These are phyloP conservation scores for Mortierella sp. DNA, from an alignment of 371 early-diverging fungal genomes.

Conservation along the genomic window DNA sequence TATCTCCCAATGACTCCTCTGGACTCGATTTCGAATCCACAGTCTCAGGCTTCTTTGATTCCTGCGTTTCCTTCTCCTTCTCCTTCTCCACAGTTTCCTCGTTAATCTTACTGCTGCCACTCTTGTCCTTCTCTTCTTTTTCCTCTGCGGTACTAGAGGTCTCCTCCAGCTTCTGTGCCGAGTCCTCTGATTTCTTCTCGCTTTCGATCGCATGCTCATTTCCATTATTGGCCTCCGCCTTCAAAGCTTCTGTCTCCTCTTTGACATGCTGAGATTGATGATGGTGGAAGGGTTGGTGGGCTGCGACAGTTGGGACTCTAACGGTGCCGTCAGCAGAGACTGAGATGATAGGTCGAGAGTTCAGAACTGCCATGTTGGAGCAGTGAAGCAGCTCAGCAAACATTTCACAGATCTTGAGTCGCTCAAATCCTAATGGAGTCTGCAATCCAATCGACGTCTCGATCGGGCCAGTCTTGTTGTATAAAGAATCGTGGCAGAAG, in stretches of 20 bases:
- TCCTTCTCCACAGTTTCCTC: not conserved
- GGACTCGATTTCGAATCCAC: not conserved
- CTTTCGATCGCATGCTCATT: constrained; percentile 78
- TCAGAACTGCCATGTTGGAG: constrained; percentile 82
- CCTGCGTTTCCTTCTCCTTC: not conserved
- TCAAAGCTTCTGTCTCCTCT: constrained; percentile 7
- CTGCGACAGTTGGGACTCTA: constrained; percentile 29
- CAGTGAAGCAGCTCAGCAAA: constrained; percentile 95
- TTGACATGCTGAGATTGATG: constrained; percentile 14
- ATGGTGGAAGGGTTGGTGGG: not conserved
- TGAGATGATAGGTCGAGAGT: constrained; percentile 55
- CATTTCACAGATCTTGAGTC: constrained; percentile 93
- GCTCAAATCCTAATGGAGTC: constrained; percentile 90
- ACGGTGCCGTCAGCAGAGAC: constrained; percentile 52
- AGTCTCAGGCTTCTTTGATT: not conserved
- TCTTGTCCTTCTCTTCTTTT: not conserved
- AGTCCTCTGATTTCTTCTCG: constrained; percentile 74
- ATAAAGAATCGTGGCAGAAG: not conserved
- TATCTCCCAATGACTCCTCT: not conserved
- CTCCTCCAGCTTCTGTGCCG: not conserved
- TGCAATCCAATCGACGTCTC: constrained; percentile 75
- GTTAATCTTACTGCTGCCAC: not conserved
- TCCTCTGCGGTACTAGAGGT: not conserved
- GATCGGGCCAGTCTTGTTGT: constrained; percentile 58
- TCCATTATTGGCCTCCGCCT: not conserved